Percentiles rank a stretch among this genome's conserved stretches.
phyloP scores from a whole-genome alignment of 768 basidiomycete genomes.

The Cystofilobasidium macerans region DNA sequence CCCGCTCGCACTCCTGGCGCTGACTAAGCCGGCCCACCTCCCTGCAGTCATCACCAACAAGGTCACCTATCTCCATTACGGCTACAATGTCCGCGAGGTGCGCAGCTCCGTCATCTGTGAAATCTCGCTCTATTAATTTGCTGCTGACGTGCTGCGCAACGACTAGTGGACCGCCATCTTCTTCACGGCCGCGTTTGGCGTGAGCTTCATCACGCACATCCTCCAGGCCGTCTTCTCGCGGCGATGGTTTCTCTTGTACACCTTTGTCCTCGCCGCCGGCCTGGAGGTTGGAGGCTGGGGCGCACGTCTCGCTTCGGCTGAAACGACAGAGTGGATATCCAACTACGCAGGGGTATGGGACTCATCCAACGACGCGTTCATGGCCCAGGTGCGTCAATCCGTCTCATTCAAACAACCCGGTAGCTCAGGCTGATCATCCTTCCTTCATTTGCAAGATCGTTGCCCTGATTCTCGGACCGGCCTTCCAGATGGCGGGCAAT shows the following conservation, averaged over 20 bases:
- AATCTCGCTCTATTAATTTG: too few relatives aligned
- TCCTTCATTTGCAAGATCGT: background rate
- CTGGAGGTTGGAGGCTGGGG: constrained; percentile 11
- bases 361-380: background rate
- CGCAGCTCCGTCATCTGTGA: too few relatives aligned
- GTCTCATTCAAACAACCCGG: background rate
- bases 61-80: background rate
- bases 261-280: background rate
- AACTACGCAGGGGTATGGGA: constrained; percentile 1
- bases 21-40: background rate
- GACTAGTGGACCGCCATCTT: background rate
- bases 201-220: background rate
- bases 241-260: constrained; percentile 20
- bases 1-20: background rate
- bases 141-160: background rate
- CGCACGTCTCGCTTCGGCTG: background rate
- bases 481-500: constrained; percentile 47
- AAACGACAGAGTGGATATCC: background rate
- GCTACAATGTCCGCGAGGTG: constrained; percentile 1
- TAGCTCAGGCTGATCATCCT: background rate
- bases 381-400: background rate
- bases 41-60: background rate
- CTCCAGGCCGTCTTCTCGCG: constrained; percentile 7
- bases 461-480: constrained; percentile 47
- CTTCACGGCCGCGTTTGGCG: background rate